phyloP scores from a whole-genome alignment of 2,329 filamentous ascomycete genomes.

The Xylariaceae sp. region DNA sequence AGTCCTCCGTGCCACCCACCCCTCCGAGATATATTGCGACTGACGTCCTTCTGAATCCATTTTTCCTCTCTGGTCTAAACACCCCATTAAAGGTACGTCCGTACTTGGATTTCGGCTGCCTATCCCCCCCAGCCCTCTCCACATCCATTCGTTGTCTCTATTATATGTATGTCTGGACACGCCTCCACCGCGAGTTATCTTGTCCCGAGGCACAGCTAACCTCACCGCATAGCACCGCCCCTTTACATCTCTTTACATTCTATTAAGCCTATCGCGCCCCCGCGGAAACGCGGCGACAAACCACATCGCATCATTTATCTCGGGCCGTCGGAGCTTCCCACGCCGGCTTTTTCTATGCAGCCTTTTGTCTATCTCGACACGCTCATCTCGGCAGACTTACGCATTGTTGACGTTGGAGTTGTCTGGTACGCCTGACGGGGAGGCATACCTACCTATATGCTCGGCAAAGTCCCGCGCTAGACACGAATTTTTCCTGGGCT shows the following conservation, averaged over 20 bases:
- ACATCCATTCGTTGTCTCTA: neutral
- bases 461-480: slow-evolving; percentile 5
- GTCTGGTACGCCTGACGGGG: neutral
- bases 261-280: neutral
- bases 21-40: slow-evolving; percentile 19
- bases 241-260: neutral
- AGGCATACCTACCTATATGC: slow-evolving; percentile 1
- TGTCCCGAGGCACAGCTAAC: neutral
- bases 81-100: neutral
- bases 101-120: neutral
- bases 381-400: neutral
- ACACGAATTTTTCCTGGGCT: neutral
- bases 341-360: neutral
- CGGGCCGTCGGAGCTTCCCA: neutral
- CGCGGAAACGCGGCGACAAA: slow-evolving; percentile 4
- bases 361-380: neutral
- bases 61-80: slow-evolving; percentile 13
- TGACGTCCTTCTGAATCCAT: slow-evolving; percentile 17
- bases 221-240: neutral
- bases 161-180: slow-evolving; percentile 5
- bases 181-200: neutral
- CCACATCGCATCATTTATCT: slow-evolving; percentile 7
- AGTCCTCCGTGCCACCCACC: slow-evolving; percentile 17
- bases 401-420: neutral
- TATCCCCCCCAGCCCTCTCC: neutral